Percentiles rank a stretch among this genome's conserved stretches.
Evolutionary conservation across 2,329 filamentous ascomycete genomes (phyloP).

Genomic region (Epichloe glyceriae): DNA sequence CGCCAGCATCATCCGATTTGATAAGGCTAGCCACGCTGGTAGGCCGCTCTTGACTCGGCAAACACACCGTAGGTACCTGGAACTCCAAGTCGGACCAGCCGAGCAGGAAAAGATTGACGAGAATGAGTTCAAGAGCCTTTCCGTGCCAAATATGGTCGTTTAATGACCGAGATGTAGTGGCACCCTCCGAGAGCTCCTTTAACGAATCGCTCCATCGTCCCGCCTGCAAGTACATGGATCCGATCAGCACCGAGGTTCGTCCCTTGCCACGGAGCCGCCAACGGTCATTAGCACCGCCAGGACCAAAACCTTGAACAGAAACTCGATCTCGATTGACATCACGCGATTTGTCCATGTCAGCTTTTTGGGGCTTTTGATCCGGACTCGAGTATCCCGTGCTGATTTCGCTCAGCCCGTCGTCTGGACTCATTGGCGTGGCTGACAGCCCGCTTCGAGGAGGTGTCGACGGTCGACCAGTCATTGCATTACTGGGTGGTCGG

Average conservation of each 20-base stretch:
- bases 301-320: conserved; percentile 58
- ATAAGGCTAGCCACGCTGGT: conserved; percentile 19
- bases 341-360: conserved; percentile 31
- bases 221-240: conserved; percentile 75
- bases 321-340: conserved; percentile 42
- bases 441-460: conserved; percentile 36
- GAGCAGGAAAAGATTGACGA: conserved; percentile 70
- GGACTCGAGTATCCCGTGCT: conserved; percentile 26
- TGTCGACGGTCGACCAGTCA: conserved; percentile 36
- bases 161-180: conserved; percentile 59
- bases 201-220: conserved; percentile 85
- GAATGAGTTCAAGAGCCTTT: conserved; percentile 80
- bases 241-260: conserved; percentile 65
- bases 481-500: conserved; percentile 25
- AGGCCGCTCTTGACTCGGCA: conserved; percentile 33
- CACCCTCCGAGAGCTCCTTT: conserved; percentile 70
- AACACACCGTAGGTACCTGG: conserved; percentile 49
- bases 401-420: conserved; percentile 28
- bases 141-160: conserved; percentile 97
- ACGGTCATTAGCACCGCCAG: conserved; percentile 59
- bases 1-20: conserved; percentile 17
- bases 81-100: conserved; percentile 80
- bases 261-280: conserved; percentile 71
- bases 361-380: conserved; percentile 24
- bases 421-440: conserved; percentile 35